Evolutionary conservation across 2,329 filamentous ascomycete genomes (phyloP), one percentile per base, ranked within the genome.

Genomic region (Keithomyces neogunnii): DNA sequence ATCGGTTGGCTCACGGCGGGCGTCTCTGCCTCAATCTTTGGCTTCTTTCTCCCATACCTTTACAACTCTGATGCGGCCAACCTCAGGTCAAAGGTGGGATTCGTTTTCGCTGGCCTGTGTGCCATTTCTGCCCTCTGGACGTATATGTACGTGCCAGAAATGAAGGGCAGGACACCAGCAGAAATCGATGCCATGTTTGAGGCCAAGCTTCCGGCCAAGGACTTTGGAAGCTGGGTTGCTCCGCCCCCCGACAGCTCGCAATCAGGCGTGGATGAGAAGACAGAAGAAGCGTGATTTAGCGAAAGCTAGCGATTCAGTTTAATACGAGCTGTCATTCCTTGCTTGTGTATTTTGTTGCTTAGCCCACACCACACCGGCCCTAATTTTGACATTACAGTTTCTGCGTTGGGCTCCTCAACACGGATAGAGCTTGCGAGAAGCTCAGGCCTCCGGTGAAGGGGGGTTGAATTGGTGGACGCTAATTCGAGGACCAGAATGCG

Each of bases 71-170:
- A 59, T 5, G 56, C 59, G 4, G 69, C 63, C 7, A 66, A 71
- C 52, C 56, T 73, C 26, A 65, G 68, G 31, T 69, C 66, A 1
- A 71, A 70, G 60, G 71, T 69, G 2, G 70, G 69, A 0, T 71
- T 72, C 33, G 59, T 73, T 1, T 73, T 64, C 51, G 62, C 65
- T 0, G 70, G 62, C 0, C 61, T 69, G 11, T 70, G 68, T 56
- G 52, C 66, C 1, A 47, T 69, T 1, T 62, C 66, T 10, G 59
- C 68, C 1, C 50, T 63, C 1, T 42, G 71, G 0, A 68, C 71
- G 0, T 82, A 68, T 64, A 62, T 69, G 9, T 63, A 66, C 31
- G 63, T 81, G 1, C 78, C 78, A 0, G 78, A 82, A 58, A 80
- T 77, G 67, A 74, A 73, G 60, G 73, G 72, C 3, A 61, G 73